Evolutionary conservation across 345 rosid species (phyloP), one percentile per base, ranked within the genome.

Genomic region (Hibiscus syriacus): DNA sequence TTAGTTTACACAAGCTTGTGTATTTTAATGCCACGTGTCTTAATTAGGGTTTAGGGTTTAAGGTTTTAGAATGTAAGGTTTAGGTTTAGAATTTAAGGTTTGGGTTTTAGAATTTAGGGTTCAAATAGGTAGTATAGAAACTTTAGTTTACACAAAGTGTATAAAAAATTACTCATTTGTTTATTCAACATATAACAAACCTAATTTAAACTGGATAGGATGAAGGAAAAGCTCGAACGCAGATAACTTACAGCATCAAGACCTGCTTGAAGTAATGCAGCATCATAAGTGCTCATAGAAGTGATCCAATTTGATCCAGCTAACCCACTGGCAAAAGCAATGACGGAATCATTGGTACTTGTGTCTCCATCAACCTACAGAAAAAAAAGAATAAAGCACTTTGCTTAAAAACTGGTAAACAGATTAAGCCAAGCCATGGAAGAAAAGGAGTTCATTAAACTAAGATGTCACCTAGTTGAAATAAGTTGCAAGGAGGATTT

Each of bases 331-430:
- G 96, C 96, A 80, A 94, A 81, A 73, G 96, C 96, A 72, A 91
- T 81, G 70, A 94, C 55, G 6, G 60, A 85, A 73, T 94, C 98
- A 22, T 94, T 94, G 58, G 98, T 89, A 74, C 96, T 94, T 19
- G 99, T 89, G 82, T 91, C 99, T 41, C 99, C 98, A 81, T 94
- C 98, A 67, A 94, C 97, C 97, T 94, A 79, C 27, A 63, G 66
- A 8, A 73, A 25, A 61, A 22, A 70, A 76, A 19, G 60, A 29
- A 2, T n/a, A 36, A 72, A 36, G 39, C 7, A 7, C 11, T 26
- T 68, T 77, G 22, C 20, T n/a, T 34, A 43, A 71, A 19, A 38
- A 41, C 30, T 7, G 27, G 16, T 36, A 56, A 36, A 25, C 29
- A 36, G 2, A 58, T 16, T 43, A 64, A 20, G 26, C 38, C 23